These are phyloP conservation scores for Alisma plantagoaquatica DNA, from an alignment of 106 monocot genomes.

Conservation along the genomic window DNA sequence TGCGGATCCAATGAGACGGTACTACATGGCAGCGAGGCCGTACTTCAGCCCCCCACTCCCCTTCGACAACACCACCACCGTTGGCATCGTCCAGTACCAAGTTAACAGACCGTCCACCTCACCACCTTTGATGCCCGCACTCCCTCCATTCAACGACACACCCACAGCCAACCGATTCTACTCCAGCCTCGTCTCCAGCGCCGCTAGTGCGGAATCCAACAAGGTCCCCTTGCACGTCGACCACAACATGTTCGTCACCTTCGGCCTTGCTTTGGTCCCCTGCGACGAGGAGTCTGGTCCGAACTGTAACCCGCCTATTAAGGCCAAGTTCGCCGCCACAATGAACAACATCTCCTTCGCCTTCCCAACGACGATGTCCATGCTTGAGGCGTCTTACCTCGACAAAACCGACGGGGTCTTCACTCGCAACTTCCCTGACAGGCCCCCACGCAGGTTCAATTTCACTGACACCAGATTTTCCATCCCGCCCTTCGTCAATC, in stretches of 20 bases:
- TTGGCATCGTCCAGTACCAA: constrained; percentile 38
- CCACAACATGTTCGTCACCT: constrained; percentile 53
- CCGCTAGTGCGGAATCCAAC: constrained; percentile 7
- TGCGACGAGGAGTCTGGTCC: constrained; percentile 22
- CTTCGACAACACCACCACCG: constrained; percentile 49
- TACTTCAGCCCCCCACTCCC: constrained; percentile 15
- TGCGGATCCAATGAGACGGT: constrained; percentile 33
- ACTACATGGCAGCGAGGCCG: constrained; percentile 56
- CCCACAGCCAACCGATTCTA: constrained; percentile 56
- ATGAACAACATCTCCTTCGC: constrained; percentile 29
- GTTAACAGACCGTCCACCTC: neutral
- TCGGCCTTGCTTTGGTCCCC: constrained; percentile 35
- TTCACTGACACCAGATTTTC: constrained; percentile 17
- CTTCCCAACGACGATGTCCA: constrained; percentile 3
- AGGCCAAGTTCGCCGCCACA: neutral
- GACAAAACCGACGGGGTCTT: constrained; percentile 9
- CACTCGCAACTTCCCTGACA: constrained; percentile 17
- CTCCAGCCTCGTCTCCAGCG: constrained; percentile 25
- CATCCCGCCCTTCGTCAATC: neutral
- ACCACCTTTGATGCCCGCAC: constrained; percentile 28
- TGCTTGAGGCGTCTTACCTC: constrained; percentile 18
- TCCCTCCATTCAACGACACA: constrained; percentile 53
- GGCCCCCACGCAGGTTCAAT: constrained; percentile 14
- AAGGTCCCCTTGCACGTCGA: constrained; percentile 52
- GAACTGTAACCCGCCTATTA: too few relatives aligned